Base-by-base conservation (phyloP, 805 yeast genomes). In the Groenewaldozyma tartarivorans region DNA sequence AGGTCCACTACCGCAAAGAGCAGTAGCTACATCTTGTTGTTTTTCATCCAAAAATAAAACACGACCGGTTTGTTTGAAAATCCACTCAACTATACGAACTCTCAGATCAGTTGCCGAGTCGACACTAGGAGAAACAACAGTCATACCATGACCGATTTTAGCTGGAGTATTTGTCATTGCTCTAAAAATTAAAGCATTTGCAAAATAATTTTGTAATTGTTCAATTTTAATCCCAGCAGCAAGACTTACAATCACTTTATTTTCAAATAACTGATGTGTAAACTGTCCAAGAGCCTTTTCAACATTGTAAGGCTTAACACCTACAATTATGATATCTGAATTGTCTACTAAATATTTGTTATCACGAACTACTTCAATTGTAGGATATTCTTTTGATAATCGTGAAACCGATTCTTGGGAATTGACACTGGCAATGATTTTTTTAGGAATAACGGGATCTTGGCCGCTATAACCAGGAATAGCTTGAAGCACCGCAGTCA, bases 111-210 rank as follows among this genome's bases (percentile, higher is more conserved):
- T 55, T 33, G 51, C 51, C 20, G 49, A 66, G 16, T 78, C 79
- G 7, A 61, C 62, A 2, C 61, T 47, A 6, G 90, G 75, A 2
- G 95, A 74, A n/a, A 92, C 78, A 31, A 86, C 87, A 7, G 97
- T 95, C 71, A 90, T 86, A 39, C 97, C 98, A 51, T 79, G 76
- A 18, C 96, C 95, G 60, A 74, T 84, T 59, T 80, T 79, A 16
- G 95, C 94, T 2, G 99, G 96, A 0, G 98, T 92, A 64, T 90
- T 92, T 35, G 99, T 90, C 95, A 94, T 88, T n/a, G 94, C 94
- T 48, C 95, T 74, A 18, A 94, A 84, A 24, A 90, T 77, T 44
- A 69, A 65, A 4, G 70, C 65, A 49, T 56, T 45, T 39, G 47
- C 48, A 49, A 43, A 38, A 57, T 44, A 52, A 75, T 72, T 1